Base-by-base conservation (phyloP, 1,284 basidiomycete genomes). In the Puccinia sorghi region DNA sequence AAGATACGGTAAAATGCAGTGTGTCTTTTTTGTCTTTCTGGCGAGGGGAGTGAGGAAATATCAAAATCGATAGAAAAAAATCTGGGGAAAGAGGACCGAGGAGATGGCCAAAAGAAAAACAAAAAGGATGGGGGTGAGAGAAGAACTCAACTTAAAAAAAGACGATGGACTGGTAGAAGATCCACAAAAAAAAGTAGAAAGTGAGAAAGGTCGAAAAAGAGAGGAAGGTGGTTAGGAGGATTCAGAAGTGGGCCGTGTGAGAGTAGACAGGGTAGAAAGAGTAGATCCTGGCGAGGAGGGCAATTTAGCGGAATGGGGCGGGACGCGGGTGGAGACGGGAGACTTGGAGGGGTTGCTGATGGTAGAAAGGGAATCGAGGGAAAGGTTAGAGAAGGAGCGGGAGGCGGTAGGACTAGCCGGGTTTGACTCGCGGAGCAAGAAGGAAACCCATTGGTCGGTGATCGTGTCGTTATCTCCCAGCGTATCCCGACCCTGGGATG, bases 381-480 rank as follows among this genome's bases (percentile, higher is more conserved):
- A 64, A 37, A 72, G 57, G 25, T 57, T 63, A 41, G 57, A 57
- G 41, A 61, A 41, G 52, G 67, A 48, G 13, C 57, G 39, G 43
- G 20, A 61, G 3, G 67, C 27, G 39, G 76, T 71, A 0, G 64
- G 67, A 61, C 41, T 70, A 22, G 59, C 22, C 9, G 76, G 64
- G 39, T 72, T 79, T 37, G 76, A 56, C 56, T 79, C 76, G n/a
- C 76, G 54, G 27, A 79, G 50, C 71, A 79, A 46, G 52, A 79
- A 79, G 9, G 76, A 79, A 22, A 79, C 76, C 76, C 76, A 79
- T 79, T 79, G 76, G 63, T 79, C 76, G 25, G 76, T 72, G 25
- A 79, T 70, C 27, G 76, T 79, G 61, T 79, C 76, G n/a, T 70
- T 59, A 37, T 79, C 76, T 22, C 76, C 76, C 39, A 79, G 17